phyloP scores from a whole-genome alignment of 257 asterid species.

The Jaltomata sinuosa region DNA sequence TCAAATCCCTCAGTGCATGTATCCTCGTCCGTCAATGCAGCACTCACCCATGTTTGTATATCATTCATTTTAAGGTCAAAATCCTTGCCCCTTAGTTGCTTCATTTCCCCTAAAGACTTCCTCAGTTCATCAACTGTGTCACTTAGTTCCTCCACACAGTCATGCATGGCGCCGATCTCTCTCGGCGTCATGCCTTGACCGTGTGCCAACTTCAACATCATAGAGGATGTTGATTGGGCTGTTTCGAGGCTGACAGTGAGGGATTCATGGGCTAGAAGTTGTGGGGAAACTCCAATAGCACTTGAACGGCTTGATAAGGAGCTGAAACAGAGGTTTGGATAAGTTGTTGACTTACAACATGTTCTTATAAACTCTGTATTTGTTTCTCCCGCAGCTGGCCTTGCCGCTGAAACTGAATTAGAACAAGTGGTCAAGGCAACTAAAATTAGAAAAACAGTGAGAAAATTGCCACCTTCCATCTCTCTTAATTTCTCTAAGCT shows the following conservation, averaged over 20 bases:
- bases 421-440: background rate
- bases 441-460: background rate
- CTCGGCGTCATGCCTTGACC: conserved; percentile 7
- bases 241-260: background rate
- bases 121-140: conserved; percentile 21
- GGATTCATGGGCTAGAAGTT: background rate
- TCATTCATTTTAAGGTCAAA: conserved; percentile 20
- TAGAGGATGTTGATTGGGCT: background rate
- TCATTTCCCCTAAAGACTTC: conserved; percentile 11
- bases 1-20: conserved; percentile 40
- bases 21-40: conserved; percentile 37
- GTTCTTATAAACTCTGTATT: background rate
- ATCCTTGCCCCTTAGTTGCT: conserved; percentile 1
- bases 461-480: background rate
- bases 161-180: conserved; percentile 14
- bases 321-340: background rate
- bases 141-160: conserved; percentile 32
- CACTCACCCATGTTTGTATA: conserved; percentile 47
- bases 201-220: background rate
- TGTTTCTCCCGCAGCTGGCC: background rate
- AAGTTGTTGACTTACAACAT: background rate
- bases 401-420: background rate
- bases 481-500: background rate
- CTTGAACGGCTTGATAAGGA: conserved; percentile 2
- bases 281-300: conserved; percentile 1